phyloP scores from a whole-genome alignment of 306 rosid genomes.

The Mucuna pruriens region DNA sequence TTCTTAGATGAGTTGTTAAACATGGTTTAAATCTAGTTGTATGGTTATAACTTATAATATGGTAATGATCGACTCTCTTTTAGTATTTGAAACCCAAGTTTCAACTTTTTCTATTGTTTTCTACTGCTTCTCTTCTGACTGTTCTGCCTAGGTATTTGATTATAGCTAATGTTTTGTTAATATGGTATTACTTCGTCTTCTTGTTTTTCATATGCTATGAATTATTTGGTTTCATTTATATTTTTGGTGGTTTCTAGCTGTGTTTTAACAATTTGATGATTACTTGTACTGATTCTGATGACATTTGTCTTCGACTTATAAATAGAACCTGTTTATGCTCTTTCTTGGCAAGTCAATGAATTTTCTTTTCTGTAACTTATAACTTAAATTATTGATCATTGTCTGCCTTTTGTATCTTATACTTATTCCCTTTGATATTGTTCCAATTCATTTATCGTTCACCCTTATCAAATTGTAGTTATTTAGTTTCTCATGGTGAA shows the following conservation, averaged over 20 bases:
- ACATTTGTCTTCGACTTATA: neutral
- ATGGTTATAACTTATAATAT: neutral
- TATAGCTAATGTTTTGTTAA: neutral
- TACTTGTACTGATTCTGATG: neutral
- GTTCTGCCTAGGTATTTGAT: neutral
- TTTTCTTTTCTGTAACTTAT: neutral
- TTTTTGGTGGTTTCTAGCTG: neutral
- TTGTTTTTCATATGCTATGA: neutral
- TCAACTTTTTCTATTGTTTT: neutral
- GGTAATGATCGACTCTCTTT: neutral
- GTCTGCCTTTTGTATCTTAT: neutral
- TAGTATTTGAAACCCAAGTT: neutral
- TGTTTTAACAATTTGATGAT: neutral
- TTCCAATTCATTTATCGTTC: neutral
- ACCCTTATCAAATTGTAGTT: neutral
- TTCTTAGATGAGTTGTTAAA: neutral
- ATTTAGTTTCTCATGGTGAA: neutral
- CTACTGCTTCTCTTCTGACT: neutral
- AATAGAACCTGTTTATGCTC: neutral
- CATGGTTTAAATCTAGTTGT: neutral
- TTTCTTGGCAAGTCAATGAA: neutral
- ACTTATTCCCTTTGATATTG: neutral
- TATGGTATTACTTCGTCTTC: neutral
- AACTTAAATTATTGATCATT: neutral
- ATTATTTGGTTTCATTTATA: neutral